A percentile compares a stretch with the other conserved stretches of the same genome.
These are phyloP conservation scores for Pseudogymnoascus sp. DNA, from an alignment of 2,329 filamentous ascomycete species.

Conservation along the genomic window DNA sequence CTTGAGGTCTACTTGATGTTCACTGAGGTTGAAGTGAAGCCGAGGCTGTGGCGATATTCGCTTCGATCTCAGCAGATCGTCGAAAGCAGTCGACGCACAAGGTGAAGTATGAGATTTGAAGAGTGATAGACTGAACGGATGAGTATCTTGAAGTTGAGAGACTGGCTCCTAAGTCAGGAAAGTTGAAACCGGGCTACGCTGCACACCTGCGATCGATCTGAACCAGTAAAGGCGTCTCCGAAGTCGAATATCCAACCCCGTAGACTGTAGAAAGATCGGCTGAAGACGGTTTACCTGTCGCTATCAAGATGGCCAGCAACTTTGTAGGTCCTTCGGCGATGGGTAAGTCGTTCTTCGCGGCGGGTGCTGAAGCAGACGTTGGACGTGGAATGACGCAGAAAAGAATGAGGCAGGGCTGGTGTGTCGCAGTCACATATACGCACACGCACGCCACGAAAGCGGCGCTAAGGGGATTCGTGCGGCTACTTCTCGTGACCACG, in stretches of 20 bases:
- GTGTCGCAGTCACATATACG: constrained; percentile 1
- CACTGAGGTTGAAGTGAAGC: background rate
- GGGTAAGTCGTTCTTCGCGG: constrained; percentile 26
- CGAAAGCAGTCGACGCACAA: background rate
- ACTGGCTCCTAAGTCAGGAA: constrained; percentile 7
- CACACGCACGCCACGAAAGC: background rate
- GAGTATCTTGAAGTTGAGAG: constrained; percentile 12
- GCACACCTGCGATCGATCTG: constrained; percentile 30
- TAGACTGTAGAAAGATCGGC: constrained; percentile 35
- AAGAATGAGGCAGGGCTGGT: constrained; percentile 5
- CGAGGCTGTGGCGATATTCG: constrained; percentile 9
- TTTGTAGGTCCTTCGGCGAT: constrained; percentile 28
- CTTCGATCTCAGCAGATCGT: background rate
- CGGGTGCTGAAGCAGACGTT: constrained; percentile 18
- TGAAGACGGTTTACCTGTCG: constrained; percentile 30
- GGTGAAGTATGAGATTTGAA: constrained; percentile 2
- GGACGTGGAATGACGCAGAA: constrained; percentile 19
- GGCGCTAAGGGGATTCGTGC: background rate
- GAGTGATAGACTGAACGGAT: constrained; percentile 9
- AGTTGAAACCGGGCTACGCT: constrained; percentile 12
- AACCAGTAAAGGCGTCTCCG: constrained; percentile 60
- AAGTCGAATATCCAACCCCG: constrained; percentile 27
- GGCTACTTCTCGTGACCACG: constrained; percentile 4
- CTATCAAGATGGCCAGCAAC: constrained; percentile 31
- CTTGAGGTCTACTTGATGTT: constrained; percentile 13